Conservation (phyloP, 345 rosid genomes). For the Boechera stricta region DNA sequence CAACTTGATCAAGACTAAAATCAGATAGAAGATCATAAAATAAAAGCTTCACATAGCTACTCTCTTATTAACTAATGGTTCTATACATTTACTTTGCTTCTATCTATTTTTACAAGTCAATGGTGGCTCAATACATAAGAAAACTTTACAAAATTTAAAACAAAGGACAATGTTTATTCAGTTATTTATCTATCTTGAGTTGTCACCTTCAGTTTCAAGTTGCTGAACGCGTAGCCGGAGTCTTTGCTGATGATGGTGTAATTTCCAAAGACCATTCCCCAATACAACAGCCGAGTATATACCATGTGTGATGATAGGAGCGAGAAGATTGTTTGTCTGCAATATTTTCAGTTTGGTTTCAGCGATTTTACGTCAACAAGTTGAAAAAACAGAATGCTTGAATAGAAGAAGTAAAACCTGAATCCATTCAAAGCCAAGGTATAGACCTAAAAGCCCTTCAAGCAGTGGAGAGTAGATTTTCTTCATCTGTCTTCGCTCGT, state of each 20-base stretch:
- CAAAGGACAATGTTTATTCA: neutral
- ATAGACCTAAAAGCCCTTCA: slow-evolving; percentile 87
- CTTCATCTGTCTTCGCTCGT: slow-evolving; percentile 94
- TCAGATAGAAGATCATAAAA: neutral
- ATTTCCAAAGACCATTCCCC: slow-evolving; percentile 94
- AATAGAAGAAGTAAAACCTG: slow-evolving; percentile 53
- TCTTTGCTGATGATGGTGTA: slow-evolving; percentile 76
- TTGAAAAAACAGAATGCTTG: neutral
- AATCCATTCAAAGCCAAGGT: slow-evolving; percentile 96
- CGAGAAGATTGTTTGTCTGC: slow-evolving; percentile 90
- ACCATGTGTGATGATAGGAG: slow-evolving; percentile 89
- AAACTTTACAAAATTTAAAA: slow-evolving; percentile 36
- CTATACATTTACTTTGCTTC: slow-evolving; percentile 41
- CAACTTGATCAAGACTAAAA: slow-evolving; percentile 66
- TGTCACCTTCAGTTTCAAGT: slow-evolving; percentile 57
- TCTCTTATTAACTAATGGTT: slow-evolving; percentile 28
- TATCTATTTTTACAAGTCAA: slow-evolving; percentile 39
- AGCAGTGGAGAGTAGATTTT: slow-evolving; percentile 96
- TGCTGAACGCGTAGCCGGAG: slow-evolving; percentile 67
- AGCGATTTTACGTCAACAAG: neutral
- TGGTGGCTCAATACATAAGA: slow-evolving; percentile 31
- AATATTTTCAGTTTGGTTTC: slow-evolving; percentile 15
- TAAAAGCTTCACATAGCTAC: slow-evolving; percentile 31
- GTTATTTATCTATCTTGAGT: slow-evolving; percentile 31
- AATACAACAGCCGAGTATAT: slow-evolving; percentile 86